phyloP scores from a whole-genome alignment of 2,329 filamentous ascomycete genomes.

The Parastagonospora nodorum region DNA sequence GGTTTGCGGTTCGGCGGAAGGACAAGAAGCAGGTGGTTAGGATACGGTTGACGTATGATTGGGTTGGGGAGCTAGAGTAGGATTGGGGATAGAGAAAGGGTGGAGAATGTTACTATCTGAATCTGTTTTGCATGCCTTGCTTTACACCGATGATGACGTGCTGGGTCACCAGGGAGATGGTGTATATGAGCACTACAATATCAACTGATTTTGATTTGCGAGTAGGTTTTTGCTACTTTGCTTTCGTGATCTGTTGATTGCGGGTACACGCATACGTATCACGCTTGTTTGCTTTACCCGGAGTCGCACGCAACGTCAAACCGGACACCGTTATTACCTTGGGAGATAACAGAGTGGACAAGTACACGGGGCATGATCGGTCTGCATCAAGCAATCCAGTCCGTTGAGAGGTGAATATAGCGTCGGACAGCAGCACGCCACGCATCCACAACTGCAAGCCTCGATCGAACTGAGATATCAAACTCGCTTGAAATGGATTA shows the following conservation, averaged over 20 bases:
- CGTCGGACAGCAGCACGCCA: constrained; percentile 3
- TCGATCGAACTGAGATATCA: background rate
- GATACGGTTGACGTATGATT: constrained; percentile 44
- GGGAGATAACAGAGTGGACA: background rate
- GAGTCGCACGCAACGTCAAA: constrained; percentile 1
- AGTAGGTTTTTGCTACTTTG: too few relatives aligned
- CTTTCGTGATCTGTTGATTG: too few relatives aligned
- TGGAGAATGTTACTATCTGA: background rate
- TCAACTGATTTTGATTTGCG: too few relatives aligned
- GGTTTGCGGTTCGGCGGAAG: constrained; percentile 41
- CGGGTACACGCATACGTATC: background rate
- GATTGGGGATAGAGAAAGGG: too few relatives aligned
- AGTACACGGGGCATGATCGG: background rate
- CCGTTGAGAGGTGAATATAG: constrained; percentile 1
- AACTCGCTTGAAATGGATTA: background rate
- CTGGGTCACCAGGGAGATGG: background rate
- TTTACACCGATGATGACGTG: background rate
- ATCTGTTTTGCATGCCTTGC: background rate
- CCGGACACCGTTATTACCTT: background rate
- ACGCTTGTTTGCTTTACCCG: background rate
- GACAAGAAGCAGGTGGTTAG: constrained; percentile 34
- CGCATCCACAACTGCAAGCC: background rate
- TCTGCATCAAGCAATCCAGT: background rate
- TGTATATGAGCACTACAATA: background rate
- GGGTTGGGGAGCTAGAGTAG: constrained; percentile 21